Evolutionary conservation across 192 early-diverging fungal genomes (phyloP), one percentile per base, ranked within the genome.

Genomic region (Pilaira anomala): DNA sequence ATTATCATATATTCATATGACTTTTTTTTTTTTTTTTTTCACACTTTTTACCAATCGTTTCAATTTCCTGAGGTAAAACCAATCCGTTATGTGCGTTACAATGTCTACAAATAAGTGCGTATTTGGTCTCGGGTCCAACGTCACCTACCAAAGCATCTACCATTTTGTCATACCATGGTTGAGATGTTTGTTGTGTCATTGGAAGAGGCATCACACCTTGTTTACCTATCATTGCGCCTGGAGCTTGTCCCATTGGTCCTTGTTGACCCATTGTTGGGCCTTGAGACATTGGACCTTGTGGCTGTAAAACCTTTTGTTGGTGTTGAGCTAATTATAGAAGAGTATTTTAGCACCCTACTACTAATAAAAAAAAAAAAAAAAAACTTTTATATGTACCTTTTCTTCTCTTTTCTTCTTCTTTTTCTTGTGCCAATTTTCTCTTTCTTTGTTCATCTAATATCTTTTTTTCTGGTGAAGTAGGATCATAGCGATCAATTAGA

Each of bases 31-130:
- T n/a, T n/a, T n/a, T n/a, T n/a, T n/a, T n/a, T n/a, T n/a, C n/a
- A n/a, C n/a, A n/a, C n/a, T n/a, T 69, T 76, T 77, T 76, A 82
- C 80, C 84, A 65, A 89, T 87, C 24, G 77, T 76, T 40, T 89
- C 81, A 55, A 91, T 80, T 51, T 95, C 92, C 21, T 93, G 81
- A 9, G 91, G 89, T 41, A 91, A 78, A 13, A 89, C 91, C 45
- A 98, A 78, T 0, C 97, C 97, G 73, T 98, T 98, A 71, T 97
- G 95, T 0, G 86, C 84, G 67, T 85, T 93, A 74, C 97, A 98
- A 42, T 86, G 78, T 28, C 86, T 80, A 69, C 97, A 98, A 44
- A 98, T 91, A 24, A 98, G 78, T 14, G 97, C 97, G 65, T 94
- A 98, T 66, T 93, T 93, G 66, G 85, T 89, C 25, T 93, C 85